Evolutionary conservation across 768 basidiomycete species (phyloP).

Genomic region (Boletus huronensis): DNA sequence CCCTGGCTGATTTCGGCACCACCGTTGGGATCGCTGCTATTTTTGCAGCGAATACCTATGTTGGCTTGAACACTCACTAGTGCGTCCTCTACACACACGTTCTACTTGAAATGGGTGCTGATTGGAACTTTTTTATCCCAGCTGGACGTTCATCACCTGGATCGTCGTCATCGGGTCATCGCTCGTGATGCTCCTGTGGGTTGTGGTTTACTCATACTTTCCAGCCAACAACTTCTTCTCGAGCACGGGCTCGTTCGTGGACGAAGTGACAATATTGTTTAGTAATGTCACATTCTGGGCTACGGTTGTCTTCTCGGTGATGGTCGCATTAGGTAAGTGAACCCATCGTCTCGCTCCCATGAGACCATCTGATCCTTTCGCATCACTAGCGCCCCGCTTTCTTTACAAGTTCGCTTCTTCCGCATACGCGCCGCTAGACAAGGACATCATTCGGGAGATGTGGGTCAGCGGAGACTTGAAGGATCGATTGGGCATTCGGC

Average conservation of each 20-base stretch:
- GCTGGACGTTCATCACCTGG: conserved; percentile 87
- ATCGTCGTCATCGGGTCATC: conserved; percentile 75
- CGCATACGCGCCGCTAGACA: conserved; percentile 78
- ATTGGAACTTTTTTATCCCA: conserved; percentile 32
- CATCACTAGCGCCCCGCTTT: conserved; percentile 68
- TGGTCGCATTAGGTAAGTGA: conserved; percentile 67
- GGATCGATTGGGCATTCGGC: conserved; percentile 70
- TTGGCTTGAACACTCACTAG: conserved; percentile 88
- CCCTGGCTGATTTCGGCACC: conserved; percentile 85
- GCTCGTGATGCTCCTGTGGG: conserved; percentile 82
- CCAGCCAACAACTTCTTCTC: conserved; percentile 71
- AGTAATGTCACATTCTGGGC: conserved; percentile 83
- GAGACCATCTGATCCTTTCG: conserved; percentile 2
- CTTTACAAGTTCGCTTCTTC: conserved; percentile 67
- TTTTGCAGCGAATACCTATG: conserved; percentile 82
- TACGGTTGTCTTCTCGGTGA: conserved; percentile 63
- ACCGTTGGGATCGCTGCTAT: conserved; percentile 87
- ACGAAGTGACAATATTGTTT: conserved; percentile 73
- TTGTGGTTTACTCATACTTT: conserved; percentile 84
- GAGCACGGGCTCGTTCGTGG: conserved; percentile 61
- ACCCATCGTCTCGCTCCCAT: conserved; percentile 3
- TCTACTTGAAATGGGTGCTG: neutral
- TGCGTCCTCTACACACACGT: conserved; percentile 43
- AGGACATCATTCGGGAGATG: conserved; percentile 89
- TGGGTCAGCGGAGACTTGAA: conserved; percentile 84